phyloP scores from a whole-genome alignment of 1,139 yeast genomes.

The Suhomyces wounanorum region DNA sequence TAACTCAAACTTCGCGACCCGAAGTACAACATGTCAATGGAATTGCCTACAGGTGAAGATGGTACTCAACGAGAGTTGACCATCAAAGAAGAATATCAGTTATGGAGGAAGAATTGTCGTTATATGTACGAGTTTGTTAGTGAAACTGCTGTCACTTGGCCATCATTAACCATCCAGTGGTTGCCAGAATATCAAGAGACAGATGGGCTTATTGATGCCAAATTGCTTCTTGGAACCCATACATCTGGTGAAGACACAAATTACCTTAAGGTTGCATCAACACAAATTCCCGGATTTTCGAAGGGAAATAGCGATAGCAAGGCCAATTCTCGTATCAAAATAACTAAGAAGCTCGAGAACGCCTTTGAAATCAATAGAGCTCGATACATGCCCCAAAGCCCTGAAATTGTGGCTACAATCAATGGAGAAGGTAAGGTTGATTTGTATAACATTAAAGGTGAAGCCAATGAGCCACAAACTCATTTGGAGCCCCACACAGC shows the following conservation, averaged over 20 bases:
- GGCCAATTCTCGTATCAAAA: slow-evolving; percentile 55
- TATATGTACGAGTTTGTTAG: slow-evolving; percentile 79
- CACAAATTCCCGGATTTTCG: slow-evolving; percentile 57
- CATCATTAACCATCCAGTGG: slow-evolving; percentile 79
- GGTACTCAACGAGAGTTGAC: slow-evolving; percentile 38
- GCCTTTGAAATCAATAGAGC: slow-evolving; percentile 76
- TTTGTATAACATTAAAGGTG: slow-evolving; percentile 54
- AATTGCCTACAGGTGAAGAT: slow-evolving; percentile 16
- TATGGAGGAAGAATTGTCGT: slow-evolving; percentile 80
- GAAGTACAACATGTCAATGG: slow-evolving; percentile 27
- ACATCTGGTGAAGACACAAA: slow-evolving; percentile 81
- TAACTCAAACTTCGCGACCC: slow-evolving; percentile 30
- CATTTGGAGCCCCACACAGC: slow-evolving; percentile 57
- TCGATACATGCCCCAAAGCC: slow-evolving; percentile 74
- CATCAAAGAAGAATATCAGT: slow-evolving; percentile 67
- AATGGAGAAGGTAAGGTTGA: slow-evolving; percentile 74
- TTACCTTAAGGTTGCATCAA: slow-evolving; percentile 72
- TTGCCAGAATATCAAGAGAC: slow-evolving; percentile 48
- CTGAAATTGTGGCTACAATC: slow-evolving; percentile 70
- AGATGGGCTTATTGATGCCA: slow-evolving; percentile 42
- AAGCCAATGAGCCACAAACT: slow-evolving; percentile 24
- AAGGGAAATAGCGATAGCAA: slow-evolving; percentile 25
- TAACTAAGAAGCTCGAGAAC: slow-evolving; percentile 57
- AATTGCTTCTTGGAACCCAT: slow-evolving; percentile 77
- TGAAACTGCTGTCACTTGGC: slow-evolving; percentile 80